phyloP scores from a whole-genome alignment of 192 early-diverging fungal species.

The Oehlia diaphana region DNA sequence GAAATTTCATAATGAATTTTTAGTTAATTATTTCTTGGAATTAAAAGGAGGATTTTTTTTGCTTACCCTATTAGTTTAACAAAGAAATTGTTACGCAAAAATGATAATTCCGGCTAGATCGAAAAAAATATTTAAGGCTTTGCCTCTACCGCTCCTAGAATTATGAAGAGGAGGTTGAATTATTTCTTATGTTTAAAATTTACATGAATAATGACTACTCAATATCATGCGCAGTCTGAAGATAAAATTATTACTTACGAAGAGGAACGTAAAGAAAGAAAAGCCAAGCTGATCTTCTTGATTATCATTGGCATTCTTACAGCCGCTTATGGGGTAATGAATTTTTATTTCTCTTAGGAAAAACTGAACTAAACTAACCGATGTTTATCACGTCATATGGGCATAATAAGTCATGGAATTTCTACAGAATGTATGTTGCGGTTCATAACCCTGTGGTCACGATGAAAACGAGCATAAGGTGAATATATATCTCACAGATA shows the following conservation, averaged over 20 bases:
- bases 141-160: too few species aligned
- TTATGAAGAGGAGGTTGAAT: too few species aligned
- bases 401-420: slow-evolving; percentile 11
- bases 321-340: background rate
- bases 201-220: background rate
- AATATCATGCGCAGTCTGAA: background rate
- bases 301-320: slow-evolving; percentile 11
- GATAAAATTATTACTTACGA: background rate
- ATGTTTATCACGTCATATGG: background rate
- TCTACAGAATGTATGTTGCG: slow-evolving; percentile 19
- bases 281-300: slow-evolving; percentile 5
- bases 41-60: too few species aligned
- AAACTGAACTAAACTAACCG: background rate
- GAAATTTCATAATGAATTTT: too few species aligned
- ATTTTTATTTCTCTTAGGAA: background rate
- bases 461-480: background rate
- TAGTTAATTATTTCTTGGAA: too few species aligned
- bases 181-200: background rate
- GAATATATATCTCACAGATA: background rate
- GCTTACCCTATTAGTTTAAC: too few species aligned
- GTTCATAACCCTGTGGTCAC: slow-evolving; percentile 4
- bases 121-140: too few species aligned
- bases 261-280: background rate
- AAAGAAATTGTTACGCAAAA: too few species aligned
- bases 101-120: too few species aligned